phyloP scores from a whole-genome alignment of 2,329 filamentous ascomycete species.

The Boeremia exigua region DNA sequence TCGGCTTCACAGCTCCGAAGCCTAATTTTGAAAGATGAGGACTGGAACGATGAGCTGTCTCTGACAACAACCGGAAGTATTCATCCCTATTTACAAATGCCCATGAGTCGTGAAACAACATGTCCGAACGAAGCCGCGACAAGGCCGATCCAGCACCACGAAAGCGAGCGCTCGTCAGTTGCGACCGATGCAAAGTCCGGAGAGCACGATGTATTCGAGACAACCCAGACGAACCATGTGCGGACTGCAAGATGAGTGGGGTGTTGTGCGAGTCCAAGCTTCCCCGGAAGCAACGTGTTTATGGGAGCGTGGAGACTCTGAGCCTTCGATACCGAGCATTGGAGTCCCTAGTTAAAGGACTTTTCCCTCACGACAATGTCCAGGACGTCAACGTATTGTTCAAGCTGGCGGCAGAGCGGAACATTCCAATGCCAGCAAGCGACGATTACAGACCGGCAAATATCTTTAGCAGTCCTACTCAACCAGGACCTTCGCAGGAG shows the following conservation, averaged over 20 bases:
- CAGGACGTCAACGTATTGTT: constrained; percentile 50
- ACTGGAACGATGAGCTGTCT: constrained; percentile 3
- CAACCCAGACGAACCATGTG: constrained; percentile 43
- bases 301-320: constrained; percentile 55
- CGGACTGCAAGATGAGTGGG: constrained; percentile 48
- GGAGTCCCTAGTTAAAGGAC: constrained; percentile 50
- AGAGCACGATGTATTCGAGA: constrained; percentile 39
- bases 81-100: constrained; percentile 3
- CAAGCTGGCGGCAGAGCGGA: constrained; percentile 48
- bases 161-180: constrained; percentile 40
- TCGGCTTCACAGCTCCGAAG: constrained; percentile 12
- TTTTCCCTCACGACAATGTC: constrained; percentile 50
- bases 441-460: constrained; percentile 37
- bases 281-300: constrained; percentile 54
- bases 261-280: constrained; percentile 53
- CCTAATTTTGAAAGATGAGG: constrained; percentile 6
- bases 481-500: constrained; percentile 7
- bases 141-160: constrained; percentile 29
- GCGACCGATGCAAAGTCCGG: constrained; percentile 40
- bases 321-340: constrained; percentile 53
- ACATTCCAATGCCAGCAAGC: constrained; percentile 46
- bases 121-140: constrained; percentile 17
- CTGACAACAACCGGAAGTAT: constrained; percentile 15
- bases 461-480: constrained; percentile 26
- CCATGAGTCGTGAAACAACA: constrained; percentile 13